Base-by-base conservation (phyloP, 2,329 filamentous ascomycete genomes). In the Lithohypha guttulata region DNA sequence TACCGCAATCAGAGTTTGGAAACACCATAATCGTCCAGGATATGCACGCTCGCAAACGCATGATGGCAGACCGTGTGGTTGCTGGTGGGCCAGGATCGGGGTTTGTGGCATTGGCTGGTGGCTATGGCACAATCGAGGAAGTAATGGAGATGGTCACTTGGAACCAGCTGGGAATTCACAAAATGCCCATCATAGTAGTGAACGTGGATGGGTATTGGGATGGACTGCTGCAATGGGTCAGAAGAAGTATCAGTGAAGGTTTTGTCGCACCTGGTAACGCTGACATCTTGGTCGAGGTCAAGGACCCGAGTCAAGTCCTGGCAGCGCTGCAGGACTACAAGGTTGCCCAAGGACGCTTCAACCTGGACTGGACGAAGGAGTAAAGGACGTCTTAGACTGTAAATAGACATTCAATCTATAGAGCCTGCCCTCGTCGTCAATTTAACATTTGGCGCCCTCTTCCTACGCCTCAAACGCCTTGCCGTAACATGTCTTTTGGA, bases 141-240 rank as follows among this genome's bases (percentile, higher is more conserved):
- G 70, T 96, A 43, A 87, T 95, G 70, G 91, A 98, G 70, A 71
- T 98, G 57, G 86, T 94, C 20, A 68, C 64, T 2, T 98, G 91
- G 87, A 96, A 95, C 61, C 91, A 96, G 65, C 65, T 98, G 34
- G 89, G 91, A 1, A 96, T 98, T 49, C 91, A 96, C 62, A 71
- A 70, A 51, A 69, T 73, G 34, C 83, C 81, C 3, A 78, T 96
- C 31, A 78, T 89, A 39, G 66, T 95, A 34, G 75, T 84, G 51
- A 96, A 96, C 59, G 71, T 95, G 18, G 78, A 87, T 39, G 85
- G 86, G 0, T 96, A 93, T 62, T 98, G 87, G 75, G 81, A 93
- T 59, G 86, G 86, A 1, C 65, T 98, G 46, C 60, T 95, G 42
- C 62, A 72, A 35, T 95, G 87, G 89, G 76, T 95, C 43, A 69